Conservation (phyloP, 768 basidiomycete genomes). For the Auricularia auricula-judae region DNA sequence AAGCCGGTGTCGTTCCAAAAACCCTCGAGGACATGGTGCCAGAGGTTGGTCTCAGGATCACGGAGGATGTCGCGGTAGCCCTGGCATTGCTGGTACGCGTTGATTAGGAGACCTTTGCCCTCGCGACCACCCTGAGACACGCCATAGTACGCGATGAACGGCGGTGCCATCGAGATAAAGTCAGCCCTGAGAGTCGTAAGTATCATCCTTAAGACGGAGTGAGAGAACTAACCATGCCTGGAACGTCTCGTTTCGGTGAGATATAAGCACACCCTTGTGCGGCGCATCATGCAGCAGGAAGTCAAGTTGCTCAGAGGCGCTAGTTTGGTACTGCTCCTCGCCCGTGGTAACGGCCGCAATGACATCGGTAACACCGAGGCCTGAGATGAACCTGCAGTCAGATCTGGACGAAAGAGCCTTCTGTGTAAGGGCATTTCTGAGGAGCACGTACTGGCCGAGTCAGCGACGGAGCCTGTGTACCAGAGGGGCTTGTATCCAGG, state of each 20-base stretch:
- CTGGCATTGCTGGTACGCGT: constrained; percentile 17
- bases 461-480: constrained; percentile 16
- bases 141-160: constrained; percentile 24
- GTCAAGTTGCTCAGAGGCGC: constrained; percentile 13
- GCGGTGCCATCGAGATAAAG: constrained; percentile 22
- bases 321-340: constrained; percentile 7
- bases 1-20: constrained; percentile 7
- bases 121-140: constrained; percentile 18
- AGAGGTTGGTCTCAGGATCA: constrained; percentile 9
- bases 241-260: not conserved
- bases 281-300: constrained; percentile 10
- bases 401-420: not conserved
- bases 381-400: not conserved
- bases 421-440: not conserved
- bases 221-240: not conserved
- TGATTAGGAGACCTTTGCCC: constrained; percentile 8
- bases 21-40: constrained; percentile 18
- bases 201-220: constrained; percentile 10
- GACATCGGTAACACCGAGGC: constrained; percentile 9
- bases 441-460: constrained; percentile 14
- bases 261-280: constrained; percentile 12
- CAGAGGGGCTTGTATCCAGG: constrained; percentile 7
- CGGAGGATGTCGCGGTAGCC: constrained; percentile 16
- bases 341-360: constrained; percentile 8
- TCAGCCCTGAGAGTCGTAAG: constrained; percentile 9